phyloP scores from a whole-genome alignment of 1,284 basidiomycete species.

The Leccinum olivaceoglutinosum region DNA sequence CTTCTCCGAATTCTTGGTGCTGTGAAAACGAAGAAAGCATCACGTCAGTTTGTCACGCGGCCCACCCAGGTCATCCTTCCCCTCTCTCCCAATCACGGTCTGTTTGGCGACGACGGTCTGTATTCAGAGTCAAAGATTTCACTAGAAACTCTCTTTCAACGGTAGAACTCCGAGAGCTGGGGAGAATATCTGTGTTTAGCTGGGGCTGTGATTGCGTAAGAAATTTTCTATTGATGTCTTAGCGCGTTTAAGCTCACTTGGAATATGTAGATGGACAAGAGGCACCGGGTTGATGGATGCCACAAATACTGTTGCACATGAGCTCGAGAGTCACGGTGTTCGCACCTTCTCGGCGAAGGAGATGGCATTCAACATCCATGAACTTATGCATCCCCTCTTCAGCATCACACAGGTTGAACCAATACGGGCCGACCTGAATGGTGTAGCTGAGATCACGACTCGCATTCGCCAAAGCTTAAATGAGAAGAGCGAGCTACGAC shows the following conservation, averaged over 20 bases:
- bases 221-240: slow-evolving; percentile 4
- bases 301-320: slow-evolving; percentile 92
- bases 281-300: slow-evolving; percentile 98
- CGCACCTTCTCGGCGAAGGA: slow-evolving; percentile 99
- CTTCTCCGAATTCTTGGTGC: slow-evolving; percentile 80
- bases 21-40: slow-evolving; percentile 97
- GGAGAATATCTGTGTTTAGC: slow-evolving; percentile 97
- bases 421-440: slow-evolving; percentile 96
- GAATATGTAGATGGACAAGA: slow-evolving; percentile 75
- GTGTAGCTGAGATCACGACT: slow-evolving; percentile 87
- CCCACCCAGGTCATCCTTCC: slow-evolving; percentile 98
- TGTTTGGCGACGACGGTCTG: slow-evolving; percentile 96
- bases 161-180: slow-evolving; percentile 97
- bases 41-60: slow-evolving; percentile 91
- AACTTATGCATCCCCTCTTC: slow-evolving; percentile 99
- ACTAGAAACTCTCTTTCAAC: slow-evolving; percentile 94
- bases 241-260: slow-evolving; percentile 11
- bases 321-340: slow-evolving; percentile 90
- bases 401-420: slow-evolving; percentile 99
- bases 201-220: slow-evolving; percentile 92
- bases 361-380: slow-evolving; percentile 99
- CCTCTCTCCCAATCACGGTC: slow-evolving; percentile 94
- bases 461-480: slow-evolving; percentile 79
- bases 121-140: slow-evolving; percentile 99
- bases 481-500: slow-evolving; percentile 86